These are phyloP conservation scores for Thalassiosira hispida DNA, from an alignment of 352 stramenopile genomes.

Conservation along the genomic window DNA sequence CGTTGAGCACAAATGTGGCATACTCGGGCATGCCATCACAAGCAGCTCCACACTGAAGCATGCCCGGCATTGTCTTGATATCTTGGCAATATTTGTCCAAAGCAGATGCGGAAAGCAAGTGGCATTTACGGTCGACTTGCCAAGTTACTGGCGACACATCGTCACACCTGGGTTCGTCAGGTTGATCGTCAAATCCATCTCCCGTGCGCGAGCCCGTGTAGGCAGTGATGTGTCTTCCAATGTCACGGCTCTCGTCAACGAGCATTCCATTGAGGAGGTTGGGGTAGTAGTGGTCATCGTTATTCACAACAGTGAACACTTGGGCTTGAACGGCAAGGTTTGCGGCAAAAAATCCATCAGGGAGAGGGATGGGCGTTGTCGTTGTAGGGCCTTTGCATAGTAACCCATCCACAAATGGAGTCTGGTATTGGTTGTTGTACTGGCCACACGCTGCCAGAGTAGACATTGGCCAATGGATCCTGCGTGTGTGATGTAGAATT, in stretches of 20 bases:
- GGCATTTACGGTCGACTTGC: slow-evolving; percentile 68
- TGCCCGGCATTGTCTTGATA: no score
- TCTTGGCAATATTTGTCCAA: slow-evolving; percentile 64
- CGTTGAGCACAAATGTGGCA: no score
- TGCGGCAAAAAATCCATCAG: not conserved
- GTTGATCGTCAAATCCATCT: not conserved
- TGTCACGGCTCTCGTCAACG: slow-evolving; percentile 42
- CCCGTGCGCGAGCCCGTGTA: slow-evolving; percentile 49
- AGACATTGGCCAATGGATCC: no score
- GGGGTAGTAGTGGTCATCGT: slow-evolving; percentile 65
- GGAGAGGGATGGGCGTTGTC: no score
- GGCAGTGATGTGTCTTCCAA: slow-evolving; percentile 41
- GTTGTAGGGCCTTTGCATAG: no score
- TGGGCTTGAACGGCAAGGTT: slow-evolving; percentile 73
- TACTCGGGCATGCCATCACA: no score
- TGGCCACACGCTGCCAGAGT: no score
- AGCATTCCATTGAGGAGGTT: slow-evolving; percentile 68
- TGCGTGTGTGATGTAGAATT: no score
- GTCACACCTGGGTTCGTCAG: slow-evolving; percentile 39
- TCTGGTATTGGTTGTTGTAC: no score
- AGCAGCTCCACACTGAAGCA: no score
- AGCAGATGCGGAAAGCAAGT: slow-evolving; percentile 56
- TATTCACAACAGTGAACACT: slow-evolving; percentile 81
- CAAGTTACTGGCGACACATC: slow-evolving; percentile 54
- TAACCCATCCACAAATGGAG: no score